Evolutionary conservation across 768 basidiomycete genomes (phyloP), one percentile per base, ranked within the genome.

Genomic region (Chalciporus chontae): DNA sequence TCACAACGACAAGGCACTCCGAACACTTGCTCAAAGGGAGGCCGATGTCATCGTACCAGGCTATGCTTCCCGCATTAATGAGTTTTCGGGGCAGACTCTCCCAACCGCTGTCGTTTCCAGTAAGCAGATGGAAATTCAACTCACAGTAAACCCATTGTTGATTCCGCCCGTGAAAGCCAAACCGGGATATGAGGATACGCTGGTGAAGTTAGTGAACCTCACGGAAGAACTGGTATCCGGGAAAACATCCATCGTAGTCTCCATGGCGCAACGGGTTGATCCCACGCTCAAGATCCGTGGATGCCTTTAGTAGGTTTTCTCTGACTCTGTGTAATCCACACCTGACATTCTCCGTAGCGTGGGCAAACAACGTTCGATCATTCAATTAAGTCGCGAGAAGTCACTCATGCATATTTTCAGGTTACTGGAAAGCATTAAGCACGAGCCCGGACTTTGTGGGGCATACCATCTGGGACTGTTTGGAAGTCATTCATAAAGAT

Each of bases 401-500:
- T 7, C 32, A 13, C 43, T 53, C n/a, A 51, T n/a, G 5, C 26
- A 23, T 13, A n/a, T 9, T 8, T 10, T 9, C 29, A 53, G 44
- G 19, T 23, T 52, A 45, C 40, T 45, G 52, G 50, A 45, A 41
- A 8, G 27, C 13, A 6, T 36, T 45, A 3, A 10, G 8, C 14
- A 18, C 34, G 11, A 45, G 43, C 7, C 13, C 34, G 1, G 24
- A 27, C n/a, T 45, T 52, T 13, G 21, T 13, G 3, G 21, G 27
- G 2, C 39, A 45, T 26, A 45, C 43, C 3, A 15, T 51, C 5
- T 37, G 38, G 31, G 43, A 10, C 19, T 52, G 40, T 1, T 18
- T 54, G 15, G 10, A 26, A 7, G 34, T 43, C 7, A 29, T 54
- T 4, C 53, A 54, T 27, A 13, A 42, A 9, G 53, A 52, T n/a